A percentile compares a stretch with the other conserved stretches of the same genome.
Evolutionary conservation across 2,329 filamentous ascomycete genomes (phyloP).

Genomic region (Aspergillus ochraceoroseus): DNA sequence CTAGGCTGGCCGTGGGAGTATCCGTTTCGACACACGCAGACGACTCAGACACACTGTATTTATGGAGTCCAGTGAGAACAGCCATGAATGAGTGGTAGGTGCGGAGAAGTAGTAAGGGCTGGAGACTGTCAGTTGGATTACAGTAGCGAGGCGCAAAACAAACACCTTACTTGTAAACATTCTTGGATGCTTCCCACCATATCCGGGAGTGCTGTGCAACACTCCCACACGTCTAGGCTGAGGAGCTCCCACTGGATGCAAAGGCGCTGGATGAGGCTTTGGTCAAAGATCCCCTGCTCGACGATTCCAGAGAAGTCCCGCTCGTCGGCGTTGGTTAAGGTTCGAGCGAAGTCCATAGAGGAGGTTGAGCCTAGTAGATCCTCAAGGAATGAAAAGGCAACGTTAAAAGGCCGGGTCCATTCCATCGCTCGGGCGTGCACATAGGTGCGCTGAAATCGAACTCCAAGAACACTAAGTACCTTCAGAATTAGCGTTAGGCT

Average conservation of each 20-base stretch:
- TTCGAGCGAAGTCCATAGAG: conserved; percentile 31
- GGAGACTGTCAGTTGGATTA: conserved; percentile 5
- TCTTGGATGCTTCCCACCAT: conserved; percentile 32
- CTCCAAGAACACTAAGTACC: conserved; percentile 33
- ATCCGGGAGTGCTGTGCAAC: conserved; percentile 36
- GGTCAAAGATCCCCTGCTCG: conserved; percentile 3
- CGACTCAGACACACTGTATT: conserved; percentile 28
- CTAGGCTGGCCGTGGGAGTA: conserved; percentile 18
- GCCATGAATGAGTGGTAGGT: conserved; percentile 41
- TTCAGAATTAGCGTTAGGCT: conserved; percentile 35
- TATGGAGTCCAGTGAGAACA: conserved; percentile 36
- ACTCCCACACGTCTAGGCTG: conserved; percentile 36
- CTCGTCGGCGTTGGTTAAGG: conserved; percentile 30
- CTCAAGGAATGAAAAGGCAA: conserved; percentile 32
- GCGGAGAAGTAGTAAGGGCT: conserved; percentile 29
- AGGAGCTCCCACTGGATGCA: conserved; percentile 31
- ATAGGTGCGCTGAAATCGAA: conserved; percentile 36
- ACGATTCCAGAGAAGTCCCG: conserved; percentile 25
- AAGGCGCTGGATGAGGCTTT: conserved; percentile 20
- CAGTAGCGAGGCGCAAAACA: not conserved
- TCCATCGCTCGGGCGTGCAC: conserved; percentile 33
- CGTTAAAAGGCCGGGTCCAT: conserved; percentile 34
- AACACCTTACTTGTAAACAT: conserved; percentile 33
- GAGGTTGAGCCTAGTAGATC: conserved; percentile 33
- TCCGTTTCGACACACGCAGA: conserved; percentile 19